Conservation (phyloP, 192 early-diverging fungal genomes). For the Haplosporangium gracile region DNA sequence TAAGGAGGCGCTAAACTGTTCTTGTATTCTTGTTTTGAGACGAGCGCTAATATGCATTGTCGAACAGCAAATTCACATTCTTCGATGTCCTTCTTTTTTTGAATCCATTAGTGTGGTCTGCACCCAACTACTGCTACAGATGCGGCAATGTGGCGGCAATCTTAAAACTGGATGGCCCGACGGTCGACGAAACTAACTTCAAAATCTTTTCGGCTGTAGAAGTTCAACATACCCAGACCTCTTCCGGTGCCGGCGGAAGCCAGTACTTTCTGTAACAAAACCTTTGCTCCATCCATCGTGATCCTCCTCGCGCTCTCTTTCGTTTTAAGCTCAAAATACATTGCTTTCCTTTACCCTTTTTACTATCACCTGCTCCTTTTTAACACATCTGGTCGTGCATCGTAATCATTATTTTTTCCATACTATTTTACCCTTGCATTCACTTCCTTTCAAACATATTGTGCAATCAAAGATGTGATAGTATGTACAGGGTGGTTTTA, state of each 20-base stretch:
- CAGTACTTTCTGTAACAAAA: slow-evolving; percentile 61
- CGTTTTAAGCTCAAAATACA: slow-evolving; percentile 8
- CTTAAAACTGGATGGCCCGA: slow-evolving; percentile 83
- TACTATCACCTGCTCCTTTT: neutral
- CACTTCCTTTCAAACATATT: neutral
- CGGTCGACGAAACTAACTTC: slow-evolving; percentile 88
- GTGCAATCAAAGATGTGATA: neutral
- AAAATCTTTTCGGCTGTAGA: slow-evolving; percentile 98
- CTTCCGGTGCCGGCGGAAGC: slow-evolving; percentile 56
- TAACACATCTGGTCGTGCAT: neutral
- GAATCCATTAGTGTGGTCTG: slow-evolving; percentile 80
- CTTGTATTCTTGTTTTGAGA: neutral
- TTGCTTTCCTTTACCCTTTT: neutral
- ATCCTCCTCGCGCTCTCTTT: neutral
- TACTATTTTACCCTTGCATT: neutral
- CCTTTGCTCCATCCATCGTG: slow-evolving; percentile 1
- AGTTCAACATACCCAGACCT: slow-evolving; percentile 78
- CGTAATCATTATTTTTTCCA: neutral
- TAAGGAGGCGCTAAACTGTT: neutral
- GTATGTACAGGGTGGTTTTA: neutral
- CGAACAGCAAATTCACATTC: neutral
- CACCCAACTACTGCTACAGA: slow-evolving; percentile 98
- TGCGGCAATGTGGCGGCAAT: slow-evolving; percentile 98
- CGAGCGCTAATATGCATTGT: neutral
- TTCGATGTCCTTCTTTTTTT: neutral